Evolutionary conservation across 2,329 filamentous ascomycete genomes (phyloP).

Genomic region (Albophoma yamanashiensis): DNA sequence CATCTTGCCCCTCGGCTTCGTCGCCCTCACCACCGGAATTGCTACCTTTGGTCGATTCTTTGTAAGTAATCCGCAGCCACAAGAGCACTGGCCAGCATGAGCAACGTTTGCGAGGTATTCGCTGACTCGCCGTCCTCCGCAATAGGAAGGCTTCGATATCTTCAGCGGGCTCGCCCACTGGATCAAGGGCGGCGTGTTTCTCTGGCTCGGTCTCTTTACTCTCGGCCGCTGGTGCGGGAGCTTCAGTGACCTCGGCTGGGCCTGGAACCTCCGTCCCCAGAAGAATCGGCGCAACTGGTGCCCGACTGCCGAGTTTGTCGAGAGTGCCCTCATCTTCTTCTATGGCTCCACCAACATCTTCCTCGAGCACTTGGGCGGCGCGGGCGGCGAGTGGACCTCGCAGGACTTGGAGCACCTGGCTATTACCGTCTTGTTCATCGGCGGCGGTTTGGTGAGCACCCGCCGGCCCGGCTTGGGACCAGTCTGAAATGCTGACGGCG

Average conservation of each 20-base stretch:
- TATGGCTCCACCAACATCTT: slow-evolving; percentile 90
- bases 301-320: slow-evolving; percentile 78
- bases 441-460: slow-evolving; percentile 66
- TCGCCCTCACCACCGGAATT: slow-evolving; percentile 60
- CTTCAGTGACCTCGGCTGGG: slow-evolving; percentile 87
- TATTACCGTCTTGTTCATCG: slow-evolving; percentile 88
- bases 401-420: slow-evolving; percentile 86
- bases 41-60: slow-evolving; percentile 76
- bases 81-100: too few relatives aligned
- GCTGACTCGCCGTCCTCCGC: neutral
- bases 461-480: too few relatives aligned
- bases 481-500: neutral
- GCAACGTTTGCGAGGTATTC: neutral
- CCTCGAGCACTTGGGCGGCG: slow-evolving; percentile 72
- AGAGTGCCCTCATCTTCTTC: slow-evolving; percentile 80
- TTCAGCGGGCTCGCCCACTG: slow-evolving; percentile 88
- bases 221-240: slow-evolving; percentile 84
- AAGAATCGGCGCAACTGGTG: slow-evolving; percentile 48
- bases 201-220: slow-evolving; percentile 82
- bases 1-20: slow-evolving; percentile 68
- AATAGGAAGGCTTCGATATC: slow-evolving; percentile 55
- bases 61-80: slow-evolving; percentile 37
- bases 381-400: slow-evolving; percentile 61
- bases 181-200: slow-evolving; percentile 90
- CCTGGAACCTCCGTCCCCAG: slow-evolving; percentile 77